Evolutionary conservation across 2,329 filamentous ascomycete genomes (phyloP).

Genomic region (Alternaria burnsii): DNA sequence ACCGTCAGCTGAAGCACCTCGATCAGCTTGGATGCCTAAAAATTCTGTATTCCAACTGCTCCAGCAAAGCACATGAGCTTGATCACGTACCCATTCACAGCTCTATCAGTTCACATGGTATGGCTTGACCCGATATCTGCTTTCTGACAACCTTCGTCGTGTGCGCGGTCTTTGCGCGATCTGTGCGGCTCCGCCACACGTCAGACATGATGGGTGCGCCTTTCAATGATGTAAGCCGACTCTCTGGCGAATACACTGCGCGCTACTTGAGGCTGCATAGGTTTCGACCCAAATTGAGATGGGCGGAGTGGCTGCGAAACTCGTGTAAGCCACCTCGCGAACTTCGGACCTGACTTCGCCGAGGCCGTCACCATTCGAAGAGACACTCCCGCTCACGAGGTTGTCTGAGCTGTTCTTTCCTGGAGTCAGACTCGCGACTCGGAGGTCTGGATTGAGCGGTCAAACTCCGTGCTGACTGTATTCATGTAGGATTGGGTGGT

Average conservation of each 20-base stretch:
- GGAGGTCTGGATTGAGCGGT: not conserved
- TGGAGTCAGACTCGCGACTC: not conserved
- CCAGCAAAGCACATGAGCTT: not conserved
- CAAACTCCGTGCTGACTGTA: constrained; percentile 2
- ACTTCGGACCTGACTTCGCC: not conserved
- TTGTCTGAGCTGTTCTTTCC: not conserved
- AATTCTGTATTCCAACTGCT: not conserved
- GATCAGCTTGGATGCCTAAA: not conserved
- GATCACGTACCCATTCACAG: not conserved
- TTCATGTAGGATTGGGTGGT: not conserved
- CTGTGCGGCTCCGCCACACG: not conserved
- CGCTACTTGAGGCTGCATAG: not conserved
- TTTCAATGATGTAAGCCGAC: not conserved
- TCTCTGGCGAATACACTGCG: not conserved
- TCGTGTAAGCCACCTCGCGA: not conserved
- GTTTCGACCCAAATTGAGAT: too few species aligned
- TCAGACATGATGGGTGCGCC: not conserved
- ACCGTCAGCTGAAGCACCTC: not conserved
- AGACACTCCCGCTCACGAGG: not conserved
- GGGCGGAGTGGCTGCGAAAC: not conserved
- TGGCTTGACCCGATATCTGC: not conserved
- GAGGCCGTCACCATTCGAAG: not conserved
- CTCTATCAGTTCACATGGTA: not conserved
- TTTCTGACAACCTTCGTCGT: not conserved
- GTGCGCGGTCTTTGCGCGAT: not conserved